Evolutionary conservation across 306 rosid species (phyloP).

Genomic region (Hippophae rhamnoides): DNA sequence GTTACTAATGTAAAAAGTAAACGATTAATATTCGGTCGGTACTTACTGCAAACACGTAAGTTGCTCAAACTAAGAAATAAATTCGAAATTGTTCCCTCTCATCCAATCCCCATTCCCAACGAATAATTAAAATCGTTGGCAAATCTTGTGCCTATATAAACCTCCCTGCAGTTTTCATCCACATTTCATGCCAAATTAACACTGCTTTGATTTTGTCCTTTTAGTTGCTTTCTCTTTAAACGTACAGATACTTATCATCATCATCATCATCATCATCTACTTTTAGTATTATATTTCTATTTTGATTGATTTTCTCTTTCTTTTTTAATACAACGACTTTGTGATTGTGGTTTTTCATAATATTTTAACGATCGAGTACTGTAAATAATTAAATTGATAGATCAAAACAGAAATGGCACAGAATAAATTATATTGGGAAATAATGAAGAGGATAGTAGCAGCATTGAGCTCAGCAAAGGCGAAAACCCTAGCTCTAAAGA

Average conservation of each 20-base stretch:
- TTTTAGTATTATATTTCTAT: neutral
- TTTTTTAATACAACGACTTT: too few relatives aligned
- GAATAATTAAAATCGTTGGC: too few relatives aligned
- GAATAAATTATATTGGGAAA: slow-evolving; percentile 19
- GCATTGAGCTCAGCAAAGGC: slow-evolving; percentile 33
- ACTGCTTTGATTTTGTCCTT: neutral
- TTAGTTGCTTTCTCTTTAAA: neutral
- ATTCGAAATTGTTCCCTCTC: neutral
- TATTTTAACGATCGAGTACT: neutral
- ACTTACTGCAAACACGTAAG: too few relatives aligned
- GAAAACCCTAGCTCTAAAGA: slow-evolving; percentile 30
- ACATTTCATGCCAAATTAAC: neutral
- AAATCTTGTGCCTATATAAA: too few relatives aligned
- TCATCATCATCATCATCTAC: neutral
- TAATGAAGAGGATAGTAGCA: slow-evolving; percentile 25
- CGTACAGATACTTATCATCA: neutral
- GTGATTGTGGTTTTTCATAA: too few relatives aligned
- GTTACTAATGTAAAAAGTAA: too few relatives aligned
- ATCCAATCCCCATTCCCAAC: neutral
- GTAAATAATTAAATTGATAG: neutral
- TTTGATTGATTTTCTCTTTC: too few relatives aligned
- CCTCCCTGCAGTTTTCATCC: too few relatives aligned
- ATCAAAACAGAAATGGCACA: slow-evolving; percentile 21
- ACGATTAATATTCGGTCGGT: too few relatives aligned
- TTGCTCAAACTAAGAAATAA: too few relatives aligned